Base-by-base conservation (phyloP, 805 yeast species). In the Wickerhamomyces subpelliculosus region DNA sequence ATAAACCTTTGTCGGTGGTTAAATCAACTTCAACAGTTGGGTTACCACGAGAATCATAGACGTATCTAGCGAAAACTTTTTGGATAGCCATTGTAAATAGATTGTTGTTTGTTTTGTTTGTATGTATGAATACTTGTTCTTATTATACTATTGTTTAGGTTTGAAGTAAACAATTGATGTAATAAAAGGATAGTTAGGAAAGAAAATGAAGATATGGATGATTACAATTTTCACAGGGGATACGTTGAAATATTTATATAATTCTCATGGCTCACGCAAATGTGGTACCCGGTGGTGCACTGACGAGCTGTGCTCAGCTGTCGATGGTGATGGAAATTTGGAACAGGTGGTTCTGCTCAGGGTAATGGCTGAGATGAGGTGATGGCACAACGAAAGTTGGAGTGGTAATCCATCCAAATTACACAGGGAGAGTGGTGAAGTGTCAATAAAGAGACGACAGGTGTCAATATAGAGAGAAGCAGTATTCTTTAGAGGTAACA, bases 21-120 rank as follows among this genome's bases (percentile, higher is more conserved):
- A 90, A 62, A 64, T 93, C 97, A 55, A 93, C 97, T 80, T 93
- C 97, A 58, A 93, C 98, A 57, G 98, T 90, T 74, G 98, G 98
- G 82, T 90, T 93, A 73, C 97, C 97, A 75, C 98, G 87, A 60
- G 97, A 90, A 75, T 90, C 98, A 83, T 93, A 90, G 71, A 90
- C 96, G 78, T 80, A 84, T 75, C 98, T 89, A 61, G 97, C 85
- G 70, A 75, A 80, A 58, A 89, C 72, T 72, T 90, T 89, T 55
- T 85, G 67, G 61, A 86, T 78, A 57, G 96, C 83, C 95, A 86
- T 86, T 65, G 48, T 54, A n/a, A n/a, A n/a, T n/a, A n/a, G n/a
- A n/a, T n/a, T n/a, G n/a, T n/a, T n/a, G n/a, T n/a, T n/a, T n/a
- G 40, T 14, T 34, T 16, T 43, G 33, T 28, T 26, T 25, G 32